Evolutionary conservation across 345 rosid species (phyloP).

Genomic region (Salix suchowensis): DNA sequence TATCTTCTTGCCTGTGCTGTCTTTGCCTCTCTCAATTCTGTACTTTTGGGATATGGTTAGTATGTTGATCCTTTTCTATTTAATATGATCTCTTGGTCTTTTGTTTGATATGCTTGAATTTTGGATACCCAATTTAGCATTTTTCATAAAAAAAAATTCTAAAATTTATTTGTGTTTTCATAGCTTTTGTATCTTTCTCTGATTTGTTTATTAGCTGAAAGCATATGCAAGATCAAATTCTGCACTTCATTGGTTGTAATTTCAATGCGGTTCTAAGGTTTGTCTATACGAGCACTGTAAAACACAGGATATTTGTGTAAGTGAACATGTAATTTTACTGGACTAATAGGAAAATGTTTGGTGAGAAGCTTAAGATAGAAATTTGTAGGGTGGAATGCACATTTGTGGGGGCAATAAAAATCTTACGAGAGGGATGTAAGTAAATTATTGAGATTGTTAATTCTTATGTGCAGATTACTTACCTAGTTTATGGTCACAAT

Average conservation of each 20-base stretch:
- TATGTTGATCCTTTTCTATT: neutral
- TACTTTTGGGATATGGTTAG: constrained; percentile 27
- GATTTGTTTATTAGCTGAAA: neutral
- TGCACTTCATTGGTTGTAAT: neutral
- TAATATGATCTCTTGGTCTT: neutral
- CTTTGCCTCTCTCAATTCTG: constrained; percentile 27
- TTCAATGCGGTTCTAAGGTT: neutral
- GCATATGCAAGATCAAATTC: neutral
- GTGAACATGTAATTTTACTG: neutral
- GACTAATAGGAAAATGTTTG: neutral
- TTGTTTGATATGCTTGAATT: neutral
- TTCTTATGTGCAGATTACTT: neutral
- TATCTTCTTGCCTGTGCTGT: constrained; percentile 16
- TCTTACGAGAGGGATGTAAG: too few relatives aligned
- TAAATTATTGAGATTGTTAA: too few relatives aligned
- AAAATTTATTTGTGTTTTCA: too few relatives aligned
- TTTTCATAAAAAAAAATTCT: neutral
- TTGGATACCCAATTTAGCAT: neutral
- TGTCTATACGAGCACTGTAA: neutral
- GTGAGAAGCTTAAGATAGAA: neutral
- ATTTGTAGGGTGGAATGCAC: too few relatives aligned
- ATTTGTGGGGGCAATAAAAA: too few relatives aligned
- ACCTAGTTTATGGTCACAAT: neutral
- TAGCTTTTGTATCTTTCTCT: neutral
- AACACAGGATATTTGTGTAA: too few relatives aligned